A percentile compares a stretch with the other conserved stretches of the same genome.
These are phyloP conservation scores for Sporobolus alterniflorus DNA, from an alignment of 202 grass and related monocot genomes.

Conservation along the genomic window DNA sequence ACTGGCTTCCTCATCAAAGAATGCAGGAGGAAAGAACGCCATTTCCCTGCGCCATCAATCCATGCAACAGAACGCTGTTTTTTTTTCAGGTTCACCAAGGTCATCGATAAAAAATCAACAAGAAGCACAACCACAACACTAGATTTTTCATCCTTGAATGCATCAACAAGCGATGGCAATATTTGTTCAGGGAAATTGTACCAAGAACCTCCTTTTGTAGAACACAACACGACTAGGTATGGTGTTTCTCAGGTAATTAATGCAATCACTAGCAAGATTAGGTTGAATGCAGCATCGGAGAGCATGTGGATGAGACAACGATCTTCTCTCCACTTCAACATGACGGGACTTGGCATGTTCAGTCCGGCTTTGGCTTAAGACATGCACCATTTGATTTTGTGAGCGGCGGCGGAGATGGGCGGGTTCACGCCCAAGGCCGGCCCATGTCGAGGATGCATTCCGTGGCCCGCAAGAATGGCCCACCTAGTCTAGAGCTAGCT, in stretches of 20 bases:
- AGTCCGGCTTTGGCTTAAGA: no score
- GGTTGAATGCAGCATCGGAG: slow-evolving; percentile 62
- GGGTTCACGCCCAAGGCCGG: background rate
- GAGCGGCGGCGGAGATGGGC: background rate
- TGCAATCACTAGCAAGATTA: slow-evolving; percentile 70
- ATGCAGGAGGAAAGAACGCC: slow-evolving; percentile 74
- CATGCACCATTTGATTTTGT: no score
- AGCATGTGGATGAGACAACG: no score
- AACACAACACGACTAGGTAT: slow-evolving; percentile 62
- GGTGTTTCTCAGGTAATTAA: slow-evolving; percentile 74
- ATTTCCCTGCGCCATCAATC: slow-evolving; percentile 75
- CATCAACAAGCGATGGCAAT: slow-evolving; percentile 63
- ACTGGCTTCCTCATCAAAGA: slow-evolving; percentile 71
- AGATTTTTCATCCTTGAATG: slow-evolving; percentile 62
- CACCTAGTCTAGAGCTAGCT: no score
- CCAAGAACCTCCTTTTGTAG: slow-evolving; percentile 71
- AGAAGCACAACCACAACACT: slow-evolving; percentile 59
- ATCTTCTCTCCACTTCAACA: no score
- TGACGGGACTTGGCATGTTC: no score
- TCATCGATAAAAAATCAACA: slow-evolving; percentile 90
- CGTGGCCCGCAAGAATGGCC: background rate
- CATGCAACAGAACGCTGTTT: slow-evolving; percentile 85
- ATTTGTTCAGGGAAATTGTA: slow-evolving; percentile 64
- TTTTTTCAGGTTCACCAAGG: slow-evolving; percentile 70
- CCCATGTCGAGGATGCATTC: background rate